Evolutionary conservation across 495 filamentous ascomycete species (phyloP), one percentile per base, ranked within the genome.

Genomic region (Filosporella fistucella): DNA sequence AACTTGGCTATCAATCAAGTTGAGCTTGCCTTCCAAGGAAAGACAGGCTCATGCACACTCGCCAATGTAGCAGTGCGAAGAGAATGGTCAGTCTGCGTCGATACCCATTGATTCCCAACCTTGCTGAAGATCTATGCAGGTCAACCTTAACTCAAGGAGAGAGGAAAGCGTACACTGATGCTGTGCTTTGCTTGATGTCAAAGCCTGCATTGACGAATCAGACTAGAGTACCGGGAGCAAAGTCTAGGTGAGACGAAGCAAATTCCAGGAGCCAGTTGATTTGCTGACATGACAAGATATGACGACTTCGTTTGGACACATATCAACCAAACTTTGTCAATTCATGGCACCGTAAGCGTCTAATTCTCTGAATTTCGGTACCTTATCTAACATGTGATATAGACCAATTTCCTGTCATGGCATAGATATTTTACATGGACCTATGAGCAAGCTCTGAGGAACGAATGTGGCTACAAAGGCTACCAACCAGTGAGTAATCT

Each of bases 391-490:
- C 63, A 14, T 52, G 61, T 25, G 4, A 13, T 4, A 47, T 56
- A 70, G 67, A 55, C 63, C 44, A 80, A 75, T 51, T 86, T 90
- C 65, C 65, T 86, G 21, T 65, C 76, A 4, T 89, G 86, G 84
- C 86, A 89, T 59, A 71, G 86, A 25, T 86, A 82, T 63, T 89
- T 81, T 58, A 67, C 74, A 29, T 77, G 64, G 44, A 68, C 66
- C 11, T 88, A 78, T 59, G 86, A 89, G 60, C 70, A 81, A 60
- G 81, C 84, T 1, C 67, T 90, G 16, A 68, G 73, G 25, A 71
- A 81, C 12, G 85, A 91, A 54, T 90, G 86, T 58, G 82, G 82
- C 29, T 89, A 86, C 57, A 75, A 56, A 0, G 84, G 84, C 21
- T 47, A 53, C 22, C 61, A 66, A 20, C 62, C 62, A 25, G 49